phyloP scores from a whole-genome alignment of 768 basidiomycete genomes.

The Boletus rubroflammeus region DNA sequence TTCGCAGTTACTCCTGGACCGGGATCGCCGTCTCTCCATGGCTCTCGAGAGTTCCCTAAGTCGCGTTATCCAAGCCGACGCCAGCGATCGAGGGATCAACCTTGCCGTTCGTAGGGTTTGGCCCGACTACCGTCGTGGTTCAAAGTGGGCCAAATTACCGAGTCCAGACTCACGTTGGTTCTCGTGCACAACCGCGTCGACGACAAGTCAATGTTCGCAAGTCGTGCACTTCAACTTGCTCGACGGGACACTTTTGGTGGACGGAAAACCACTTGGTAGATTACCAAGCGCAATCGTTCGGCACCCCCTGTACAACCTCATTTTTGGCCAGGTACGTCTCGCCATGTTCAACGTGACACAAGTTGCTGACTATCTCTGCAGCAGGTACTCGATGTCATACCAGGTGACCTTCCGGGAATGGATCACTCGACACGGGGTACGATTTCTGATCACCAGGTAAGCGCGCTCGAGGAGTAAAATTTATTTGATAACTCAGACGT shows the following conservation, averaged over 20 bases:
- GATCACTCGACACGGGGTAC: not conserved
- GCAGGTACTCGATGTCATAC: not conserved
- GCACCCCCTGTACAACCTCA: conserved; percentile 32
- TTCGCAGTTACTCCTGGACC: conserved; percentile 25
- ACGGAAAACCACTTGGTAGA: conserved; percentile 38
- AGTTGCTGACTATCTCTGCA: not conserved
- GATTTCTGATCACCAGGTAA: conserved; percentile 1
- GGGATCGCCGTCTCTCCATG: conserved; percentile 33
- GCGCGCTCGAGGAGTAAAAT: not conserved
- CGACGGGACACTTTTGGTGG: conserved; percentile 38
- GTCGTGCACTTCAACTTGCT: conserved; percentile 40
- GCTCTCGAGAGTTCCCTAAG: conserved; percentile 22
- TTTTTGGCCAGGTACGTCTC: conserved; percentile 36
- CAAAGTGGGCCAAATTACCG: conserved; percentile 22
- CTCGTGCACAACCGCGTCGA: conserved; percentile 16
- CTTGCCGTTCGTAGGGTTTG: conserved; percentile 30
- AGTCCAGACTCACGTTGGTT: conserved; percentile 31
- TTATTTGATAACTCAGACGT: not conserved
- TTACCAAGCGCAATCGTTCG: conserved; percentile 34
- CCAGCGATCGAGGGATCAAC: conserved; percentile 25
- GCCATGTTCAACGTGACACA: not conserved
- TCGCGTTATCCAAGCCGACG: conserved; percentile 4
- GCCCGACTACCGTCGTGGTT: conserved; percentile 26
- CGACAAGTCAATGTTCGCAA: conserved; percentile 16
- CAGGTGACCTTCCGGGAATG: not conserved